Evolutionary conservation across 2,329 filamentous ascomycete genomes (phyloP).

Genomic region (Aureobasidium sp.): DNA sequence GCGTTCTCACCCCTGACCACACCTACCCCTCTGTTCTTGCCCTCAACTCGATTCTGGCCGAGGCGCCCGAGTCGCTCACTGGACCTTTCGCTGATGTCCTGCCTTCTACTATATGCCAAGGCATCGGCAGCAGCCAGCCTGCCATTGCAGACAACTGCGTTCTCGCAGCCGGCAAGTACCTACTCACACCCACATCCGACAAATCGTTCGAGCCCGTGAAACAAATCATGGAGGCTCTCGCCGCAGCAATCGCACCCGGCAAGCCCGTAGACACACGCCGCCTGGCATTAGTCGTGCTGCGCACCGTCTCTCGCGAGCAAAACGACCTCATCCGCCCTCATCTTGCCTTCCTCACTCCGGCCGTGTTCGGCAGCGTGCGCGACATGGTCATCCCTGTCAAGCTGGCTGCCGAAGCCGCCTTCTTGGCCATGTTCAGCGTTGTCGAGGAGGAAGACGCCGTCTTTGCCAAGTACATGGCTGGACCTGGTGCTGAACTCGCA

Average conservation of each 20-base stretch:
- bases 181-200: constrained; percentile 58
- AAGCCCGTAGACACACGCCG: constrained; percentile 76
- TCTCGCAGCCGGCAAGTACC: constrained; percentile 82
- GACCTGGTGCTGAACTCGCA: constrained; percentile 56
- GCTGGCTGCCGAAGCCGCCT: constrained; percentile 87
- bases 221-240: constrained; percentile 71
- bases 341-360: constrained; percentile 68
- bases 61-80: constrained; percentile 65
- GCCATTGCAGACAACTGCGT: constrained; percentile 84
- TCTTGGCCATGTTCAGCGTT: constrained; percentile 83
- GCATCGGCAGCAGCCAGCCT: constrained; percentile 63
- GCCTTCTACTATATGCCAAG: constrained; percentile 68
- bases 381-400: constrained; percentile 94
- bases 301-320: constrained; percentile 73
- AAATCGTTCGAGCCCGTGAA: constrained; percentile 72
- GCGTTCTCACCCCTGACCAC: constrained; percentile 71
- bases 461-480: constrained; percentile 84
- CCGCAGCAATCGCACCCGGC: constrained; percentile 62
- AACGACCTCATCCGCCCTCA: constrained; percentile 77
- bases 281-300: constrained; percentile 76
- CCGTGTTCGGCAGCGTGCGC: constrained; percentile 82
- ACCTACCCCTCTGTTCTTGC: constrained; percentile 74
- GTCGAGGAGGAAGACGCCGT: constrained; percentile 78
- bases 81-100: constrained; percentile 67
- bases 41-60: constrained; percentile 80